Evolutionary conservation across 1,139 yeast species (phyloP), one percentile per base, ranked within the genome.

Genomic region (Yamadazyma dendronema): DNA sequence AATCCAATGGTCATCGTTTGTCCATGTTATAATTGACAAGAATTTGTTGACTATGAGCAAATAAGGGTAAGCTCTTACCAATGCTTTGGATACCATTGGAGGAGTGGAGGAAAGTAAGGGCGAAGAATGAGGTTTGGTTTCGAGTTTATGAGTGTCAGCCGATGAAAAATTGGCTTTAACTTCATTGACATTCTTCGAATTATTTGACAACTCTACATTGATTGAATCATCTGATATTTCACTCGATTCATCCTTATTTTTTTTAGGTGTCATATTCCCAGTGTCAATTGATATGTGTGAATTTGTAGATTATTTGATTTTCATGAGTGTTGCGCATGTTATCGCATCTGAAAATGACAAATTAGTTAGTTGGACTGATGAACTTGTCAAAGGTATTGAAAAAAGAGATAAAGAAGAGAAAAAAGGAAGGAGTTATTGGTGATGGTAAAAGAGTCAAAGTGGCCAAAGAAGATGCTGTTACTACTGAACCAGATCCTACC

Each of bases 11-110:
- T 88, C 95, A 30, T 84, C 90, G 43, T 83, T 82, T 2, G 97
- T 87, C 98, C 98, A 92, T 0, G 97, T 90, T 22, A 86, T 61
- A 23, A 90, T 71, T 26, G 89, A 79, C 38, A 89, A 66, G 6
- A 77, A 44, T 49, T 81, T 80, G 57, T 89, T 88, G 9, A 81
- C 78, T 4, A 86, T 74, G 31, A 85, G 70, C 34, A 90, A 67
- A 53, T 87, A 85, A 3, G 97, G 97, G 56, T 90, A 89, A 7
- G 95, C 79, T 45, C 79, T 76, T 35, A 89, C 77, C 38, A 90
- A 70, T 4, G 95, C 86, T 50, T 85, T 85, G 22, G 96, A 83
- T 11, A 90, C 90, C 0, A 90, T 79, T 3, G 96, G 95, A 1
- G 98, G 97, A 0, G 98, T 90, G 1, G 87, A 79, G 2, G 84